phyloP scores from a whole-genome alignment of 1,284 basidiomycete genomes.

The Uromyces viciae-fabae region DNA sequence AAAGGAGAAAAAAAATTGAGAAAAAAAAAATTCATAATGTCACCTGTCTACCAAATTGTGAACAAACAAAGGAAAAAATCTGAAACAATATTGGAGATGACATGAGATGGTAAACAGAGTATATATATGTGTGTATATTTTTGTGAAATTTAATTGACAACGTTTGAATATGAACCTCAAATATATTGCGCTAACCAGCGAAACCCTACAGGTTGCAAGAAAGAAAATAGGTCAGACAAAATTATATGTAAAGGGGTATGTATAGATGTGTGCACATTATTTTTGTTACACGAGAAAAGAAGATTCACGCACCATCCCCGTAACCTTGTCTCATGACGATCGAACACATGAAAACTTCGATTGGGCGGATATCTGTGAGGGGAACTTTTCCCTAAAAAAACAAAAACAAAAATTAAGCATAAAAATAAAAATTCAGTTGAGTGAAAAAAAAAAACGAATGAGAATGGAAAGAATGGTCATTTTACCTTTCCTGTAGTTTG shows the following conservation, averaged over 20 bases:
- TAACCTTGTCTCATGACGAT: slow-evolving; percentile 99
- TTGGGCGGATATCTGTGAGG: slow-evolving; percentile 91
- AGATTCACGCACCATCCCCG: slow-evolving; percentile 70
- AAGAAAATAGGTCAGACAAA: background rate
- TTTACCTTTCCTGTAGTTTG: slow-evolving; percentile 97
- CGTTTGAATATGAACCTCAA: slow-evolving; percentile 51
- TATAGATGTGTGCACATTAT: too few species aligned
- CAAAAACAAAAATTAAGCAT: background rate
- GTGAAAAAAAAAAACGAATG: background rate
- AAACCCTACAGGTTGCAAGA: slow-evolving; percentile 61
- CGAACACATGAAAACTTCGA: slow-evolving; percentile 99
- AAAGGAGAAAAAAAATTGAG: too few species aligned
- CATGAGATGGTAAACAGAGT: too few species aligned
- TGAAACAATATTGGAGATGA: too few species aligned
- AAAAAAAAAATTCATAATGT: too few species aligned
- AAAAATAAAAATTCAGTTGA: background rate
- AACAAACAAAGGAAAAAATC: too few species aligned
- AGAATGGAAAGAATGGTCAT: slow-evolving; percentile 29
- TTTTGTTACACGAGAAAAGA: too few species aligned
- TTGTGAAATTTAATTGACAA: too few species aligned
- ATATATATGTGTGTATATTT: too few species aligned
- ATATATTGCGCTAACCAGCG: slow-evolving; percentile 98
- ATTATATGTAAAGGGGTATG: background rate
- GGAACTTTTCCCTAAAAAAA: slow-evolving; percentile 81
- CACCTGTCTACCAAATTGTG: too few species aligned